Conservation (phyloP, 1,139 yeast species). For the Tardiomyces blankii region DNA sequence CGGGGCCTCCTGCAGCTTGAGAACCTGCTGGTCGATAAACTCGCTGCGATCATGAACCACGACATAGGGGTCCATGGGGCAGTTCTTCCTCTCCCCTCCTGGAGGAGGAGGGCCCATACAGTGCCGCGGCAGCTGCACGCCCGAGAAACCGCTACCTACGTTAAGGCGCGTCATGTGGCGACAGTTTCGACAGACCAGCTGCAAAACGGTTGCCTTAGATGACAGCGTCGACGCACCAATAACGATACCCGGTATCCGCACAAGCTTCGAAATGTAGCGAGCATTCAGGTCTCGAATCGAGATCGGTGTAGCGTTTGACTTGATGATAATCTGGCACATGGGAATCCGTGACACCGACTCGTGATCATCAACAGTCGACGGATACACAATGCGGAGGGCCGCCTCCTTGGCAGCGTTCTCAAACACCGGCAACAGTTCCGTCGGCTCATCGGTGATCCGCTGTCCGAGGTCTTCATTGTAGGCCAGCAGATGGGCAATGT, state of each 20-base stretch:
- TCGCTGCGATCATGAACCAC: conserved; percentile 88
- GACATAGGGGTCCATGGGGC: conserved; percentile 88
- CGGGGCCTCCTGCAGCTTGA: conserved; percentile 91
- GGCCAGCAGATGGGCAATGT: conserved; percentile 76
- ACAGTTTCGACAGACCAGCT: conserved; percentile 81
- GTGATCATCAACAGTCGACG: conserved; percentile 17
- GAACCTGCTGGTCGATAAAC: conserved; percentile 88
- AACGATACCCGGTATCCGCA: conserved; percentile 85
- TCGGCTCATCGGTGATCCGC: conserved; percentile 73
- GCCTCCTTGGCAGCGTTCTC: conserved; percentile 86
- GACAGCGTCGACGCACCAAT: conserved; percentile 84
- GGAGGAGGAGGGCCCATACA: conserved; percentile 47
- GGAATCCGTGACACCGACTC: conserved; percentile 37
- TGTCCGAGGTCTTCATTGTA: conserved; percentile 86
- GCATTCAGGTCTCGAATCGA: conserved; percentile 79
- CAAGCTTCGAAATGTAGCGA: conserved; percentile 79
- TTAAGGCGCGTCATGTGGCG: conserved; percentile 62
- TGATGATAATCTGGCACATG: conserved; percentile 69
- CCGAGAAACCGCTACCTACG: conserved; percentile 72
- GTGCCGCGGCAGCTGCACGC: conserved; percentile 58
- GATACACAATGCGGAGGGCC: conserved; percentile 67
- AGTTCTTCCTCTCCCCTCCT: conserved; percentile 46
- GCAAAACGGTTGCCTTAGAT: conserved; percentile 79
- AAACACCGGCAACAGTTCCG: conserved; percentile 79
- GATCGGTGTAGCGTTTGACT: conserved; percentile 60